Evolutionary conservation across 805 yeast species (phyloP), one percentile per base, ranked within the genome.

Genomic region (Wickerhamiella cacticola): DNA sequence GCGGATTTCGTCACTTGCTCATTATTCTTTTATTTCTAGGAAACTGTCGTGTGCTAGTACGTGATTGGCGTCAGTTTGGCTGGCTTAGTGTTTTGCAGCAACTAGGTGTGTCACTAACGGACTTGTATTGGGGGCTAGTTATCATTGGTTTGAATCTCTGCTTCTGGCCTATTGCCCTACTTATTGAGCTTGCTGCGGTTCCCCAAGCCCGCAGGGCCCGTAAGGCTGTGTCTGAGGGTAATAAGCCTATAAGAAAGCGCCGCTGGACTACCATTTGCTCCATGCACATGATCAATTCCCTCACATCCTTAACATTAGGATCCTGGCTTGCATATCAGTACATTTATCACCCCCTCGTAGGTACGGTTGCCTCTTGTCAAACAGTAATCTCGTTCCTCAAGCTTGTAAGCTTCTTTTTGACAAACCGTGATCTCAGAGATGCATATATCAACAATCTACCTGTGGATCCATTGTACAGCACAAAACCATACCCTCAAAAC

Each of bases 401-500:
- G 50, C 61, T 70, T 4, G 57, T 64, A 2, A 69, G 74, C 19
- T 71, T 65, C 48, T 69, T 68, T 2, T 56, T 71, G 38, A 65
- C 74, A 2, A 71, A 71, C 56, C 59, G 65, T n/a, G 73, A 71
- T 49, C 62, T 71, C 12, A 59, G 74, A 13, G 63, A 60, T 28
- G 62, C 68, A 26, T 59, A 61, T 40, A 45, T 53, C 15, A 51
- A 39, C 3, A 34, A 43, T 13, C 48, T 53, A 13, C 56, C 60
- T 2, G 54, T 59, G 19, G 73, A 73, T 1, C 55, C 48, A 5
- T 53, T 63, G 34, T 69, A 68, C 55, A 52, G 53, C 3, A 39
- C 54, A 1, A 57, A 56, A 19, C 59, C 61, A 21, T 71, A 71
- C 54, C 75, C 75, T 3, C 38, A 49, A 8, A 71, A 70, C 53